Conservation (phyloP, 768 basidiomycete genomes). For the Hygrocybe punicea region DNA sequence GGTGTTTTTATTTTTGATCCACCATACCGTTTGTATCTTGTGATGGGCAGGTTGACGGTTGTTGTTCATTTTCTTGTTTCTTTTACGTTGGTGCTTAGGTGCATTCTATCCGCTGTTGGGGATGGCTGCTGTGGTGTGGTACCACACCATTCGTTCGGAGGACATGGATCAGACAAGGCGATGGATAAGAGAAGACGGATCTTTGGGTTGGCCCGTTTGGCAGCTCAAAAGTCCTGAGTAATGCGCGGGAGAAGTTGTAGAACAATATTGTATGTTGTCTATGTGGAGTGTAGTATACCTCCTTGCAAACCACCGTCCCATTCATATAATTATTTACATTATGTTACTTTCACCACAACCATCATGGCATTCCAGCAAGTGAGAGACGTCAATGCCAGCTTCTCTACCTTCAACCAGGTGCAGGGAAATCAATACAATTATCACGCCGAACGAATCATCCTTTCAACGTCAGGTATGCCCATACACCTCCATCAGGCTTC, state of each 20-base stretch:
- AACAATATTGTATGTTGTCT: no score
- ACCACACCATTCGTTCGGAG: slow-evolving; percentile 73
- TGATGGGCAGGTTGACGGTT: no score
- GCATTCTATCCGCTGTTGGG: slow-evolving; percentile 81
- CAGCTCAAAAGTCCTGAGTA: neutral
- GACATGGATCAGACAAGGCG: slow-evolving; percentile 60
- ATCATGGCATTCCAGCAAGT: no score
- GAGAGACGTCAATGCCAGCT: neutral
- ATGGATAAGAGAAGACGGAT: slow-evolving; percentile 53
- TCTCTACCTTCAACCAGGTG: neutral
- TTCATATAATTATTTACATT: no score
- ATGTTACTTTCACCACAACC: no score
- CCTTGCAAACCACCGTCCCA: no score
- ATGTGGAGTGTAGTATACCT: no score
- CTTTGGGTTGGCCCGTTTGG: slow-evolving; percentile 36
- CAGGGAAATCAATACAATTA: neutral
- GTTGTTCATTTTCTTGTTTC: no score
- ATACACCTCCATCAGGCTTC: neutral
- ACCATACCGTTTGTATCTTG: no score
- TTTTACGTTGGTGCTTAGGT: no score
- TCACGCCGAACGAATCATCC: neutral
- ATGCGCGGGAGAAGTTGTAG: no score
- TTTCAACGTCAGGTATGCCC: neutral
- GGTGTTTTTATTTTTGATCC: neutral
- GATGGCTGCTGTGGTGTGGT: slow-evolving; percentile 82